phyloP scores from a whole-genome alignment of 495 filamentous ascomycete species.

The Penicillium paradoxum region DNA sequence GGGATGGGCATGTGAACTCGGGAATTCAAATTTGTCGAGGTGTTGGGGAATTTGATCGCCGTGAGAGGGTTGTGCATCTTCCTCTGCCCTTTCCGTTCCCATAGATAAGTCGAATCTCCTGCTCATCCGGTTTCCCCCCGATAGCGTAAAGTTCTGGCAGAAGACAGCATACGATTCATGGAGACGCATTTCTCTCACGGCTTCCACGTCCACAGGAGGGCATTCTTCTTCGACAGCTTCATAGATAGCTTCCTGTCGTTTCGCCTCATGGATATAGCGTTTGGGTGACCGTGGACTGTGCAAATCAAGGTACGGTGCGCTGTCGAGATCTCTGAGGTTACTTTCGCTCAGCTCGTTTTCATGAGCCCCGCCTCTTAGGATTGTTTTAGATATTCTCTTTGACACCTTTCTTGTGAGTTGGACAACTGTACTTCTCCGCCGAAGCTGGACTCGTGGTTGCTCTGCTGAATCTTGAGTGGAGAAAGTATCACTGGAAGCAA shows the following conservation, averaged over 20 bases:
- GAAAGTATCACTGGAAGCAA: conserved; percentile 10
- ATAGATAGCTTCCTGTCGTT: background rate
- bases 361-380: background rate
- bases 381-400: conserved; percentile 17
- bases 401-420: conserved; percentile 19
- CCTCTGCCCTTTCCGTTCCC: background rate
- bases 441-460: background rate
- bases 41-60: background rate
- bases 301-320: background rate
- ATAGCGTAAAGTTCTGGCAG: conserved; percentile 21
- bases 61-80: background rate
- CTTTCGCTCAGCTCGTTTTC: conserved; percentile 13
- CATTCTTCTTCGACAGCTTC: background rate
- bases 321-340: conserved; percentile 11
- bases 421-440: conserved; percentile 13
- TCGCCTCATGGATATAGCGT: background rate
- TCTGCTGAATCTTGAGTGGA: conserved; percentile 11
- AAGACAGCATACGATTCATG: conserved; percentile 20
- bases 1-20: background rate
- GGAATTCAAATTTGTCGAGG: background rate
- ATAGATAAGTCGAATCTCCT: conserved; percentile 14
- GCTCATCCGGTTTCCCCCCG: conserved; percentile 4
- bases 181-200: conserved; percentile 10
- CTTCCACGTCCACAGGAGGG: background rate
- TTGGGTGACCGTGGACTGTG: background rate